These are phyloP conservation scores for Yamadazyma oceani DNA, from an alignment of 1,139 yeast species.

Conservation along the genomic window DNA sequence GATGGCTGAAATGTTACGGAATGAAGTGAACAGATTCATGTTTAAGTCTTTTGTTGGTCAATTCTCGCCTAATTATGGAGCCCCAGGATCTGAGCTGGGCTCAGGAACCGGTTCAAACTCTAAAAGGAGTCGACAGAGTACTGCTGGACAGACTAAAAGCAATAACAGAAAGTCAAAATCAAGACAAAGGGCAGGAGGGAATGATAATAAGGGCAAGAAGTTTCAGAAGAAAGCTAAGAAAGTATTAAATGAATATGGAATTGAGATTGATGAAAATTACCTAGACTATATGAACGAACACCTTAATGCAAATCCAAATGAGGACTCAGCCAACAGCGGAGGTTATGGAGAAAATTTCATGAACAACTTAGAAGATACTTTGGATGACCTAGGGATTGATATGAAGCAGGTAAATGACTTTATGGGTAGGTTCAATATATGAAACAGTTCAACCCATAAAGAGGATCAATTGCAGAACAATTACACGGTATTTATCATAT, in stretches of 20 bases:
- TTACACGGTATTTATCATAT: no score
- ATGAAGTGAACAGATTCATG: slow-evolving; percentile 4
- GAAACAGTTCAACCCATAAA: no score
- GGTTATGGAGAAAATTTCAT: slow-evolving; percentile 5
- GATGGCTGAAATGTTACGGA: not conserved
- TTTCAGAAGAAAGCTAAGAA: slow-evolving; percentile 16
- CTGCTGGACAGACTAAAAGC: no score
- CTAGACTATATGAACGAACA: slow-evolving; percentile 17
- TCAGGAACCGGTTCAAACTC: no score
- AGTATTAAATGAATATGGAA: slow-evolving; percentile 16
- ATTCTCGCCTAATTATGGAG: not conserved
- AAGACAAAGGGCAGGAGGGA: not conserved
- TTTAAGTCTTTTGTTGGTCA: slow-evolving; percentile 4
- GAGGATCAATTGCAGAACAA: no score
- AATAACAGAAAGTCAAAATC: not conserved
- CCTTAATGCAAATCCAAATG: slow-evolving; percentile 5
- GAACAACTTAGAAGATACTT: slow-evolving; percentile 6
- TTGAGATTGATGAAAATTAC: slow-evolving; percentile 17
- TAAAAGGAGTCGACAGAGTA: no score
- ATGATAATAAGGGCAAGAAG: slow-evolving; percentile 7
- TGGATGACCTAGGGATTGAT: slow-evolving; percentile 10
- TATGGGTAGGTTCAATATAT: slow-evolving; percentile 5
- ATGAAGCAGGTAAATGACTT: slow-evolving; percentile 6
- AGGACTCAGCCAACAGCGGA: not conserved
- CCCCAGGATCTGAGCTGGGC: no score